Evolutionary conservation across 2,329 filamentous ascomycete genomes (phyloP).

Genomic region (Fusarium nisikadoi): DNA sequence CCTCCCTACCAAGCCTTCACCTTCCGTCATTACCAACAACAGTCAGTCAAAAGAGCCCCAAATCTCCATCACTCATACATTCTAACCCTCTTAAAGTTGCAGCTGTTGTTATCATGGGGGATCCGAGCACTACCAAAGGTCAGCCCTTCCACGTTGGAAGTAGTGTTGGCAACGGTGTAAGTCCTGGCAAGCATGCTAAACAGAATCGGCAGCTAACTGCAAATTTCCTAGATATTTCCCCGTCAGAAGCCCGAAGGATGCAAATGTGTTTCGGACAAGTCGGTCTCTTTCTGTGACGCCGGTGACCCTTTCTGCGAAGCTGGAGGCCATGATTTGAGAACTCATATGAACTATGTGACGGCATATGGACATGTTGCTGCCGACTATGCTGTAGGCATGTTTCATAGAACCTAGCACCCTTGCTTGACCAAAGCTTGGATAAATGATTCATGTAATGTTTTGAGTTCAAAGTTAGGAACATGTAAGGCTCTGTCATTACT

Average conservation of each 20-base stretch:
- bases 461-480: background rate
- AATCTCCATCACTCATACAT: accelerated
- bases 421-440: background rate
- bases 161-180: constrained; percentile 33
- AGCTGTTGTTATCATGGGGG: constrained; percentile 39
- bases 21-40: constrained; percentile 7
- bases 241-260: constrained; percentile 28
- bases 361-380: constrained; percentile 22
- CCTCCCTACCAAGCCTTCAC: constrained; percentile 25
- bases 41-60: background rate
- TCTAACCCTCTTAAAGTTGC: constrained; percentile 11
- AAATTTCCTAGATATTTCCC: constrained; percentile 27
- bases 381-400: constrained; percentile 24
- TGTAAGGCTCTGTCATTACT: background rate
- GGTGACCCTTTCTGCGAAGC: constrained; percentile 38
- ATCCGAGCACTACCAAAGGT: constrained; percentile 35
- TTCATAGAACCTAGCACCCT: background rate
- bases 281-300: constrained; percentile 33
- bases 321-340: constrained; percentile 26
- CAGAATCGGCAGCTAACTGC: accelerated
- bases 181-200: background rate
- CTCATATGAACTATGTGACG: constrained; percentile 37
- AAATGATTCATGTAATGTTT: too few species aligned
- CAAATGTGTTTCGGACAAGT: constrained; percentile 10
- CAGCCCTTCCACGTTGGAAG: constrained; percentile 35